A percentile compares a stretch with the other conserved stretches of the same genome.
phyloP scores from a whole-genome alignment of 2,329 filamentous ascomycete genomes.

The Cordyceps javanica region DNA sequence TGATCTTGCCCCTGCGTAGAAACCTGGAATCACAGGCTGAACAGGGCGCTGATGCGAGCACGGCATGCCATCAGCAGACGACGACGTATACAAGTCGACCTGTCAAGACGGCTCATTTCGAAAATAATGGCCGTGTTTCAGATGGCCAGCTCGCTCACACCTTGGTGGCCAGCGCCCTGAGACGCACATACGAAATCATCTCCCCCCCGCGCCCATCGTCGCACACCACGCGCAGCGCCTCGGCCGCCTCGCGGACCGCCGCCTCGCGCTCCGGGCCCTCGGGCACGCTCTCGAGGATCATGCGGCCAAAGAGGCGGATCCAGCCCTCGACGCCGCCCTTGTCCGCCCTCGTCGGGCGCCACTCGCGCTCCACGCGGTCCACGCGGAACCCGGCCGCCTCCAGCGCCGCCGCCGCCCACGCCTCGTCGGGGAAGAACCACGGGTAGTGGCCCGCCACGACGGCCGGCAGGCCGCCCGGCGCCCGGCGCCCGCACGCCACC shows the following conservation, averaged over 20 bases:
- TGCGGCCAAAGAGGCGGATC: slow-evolving; percentile 57
- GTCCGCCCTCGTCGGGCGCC: slow-evolving; percentile 55
- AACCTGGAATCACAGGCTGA: too few species aligned
- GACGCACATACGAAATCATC: slow-evolving; percentile 47
- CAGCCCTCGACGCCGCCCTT: slow-evolving; percentile 58
- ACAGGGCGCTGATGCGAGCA: too few species aligned
- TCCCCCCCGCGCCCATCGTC: slow-evolving; percentile 51
- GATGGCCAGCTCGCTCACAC: background rate
- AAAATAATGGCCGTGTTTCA: too few species aligned
- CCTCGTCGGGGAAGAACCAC: slow-evolving; percentile 67
- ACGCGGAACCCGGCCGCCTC: slow-evolving; percentile 42
- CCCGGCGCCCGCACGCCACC: slow-evolving; percentile 43
- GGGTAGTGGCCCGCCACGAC: slow-evolving; percentile 45
- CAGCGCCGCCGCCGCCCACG: slow-evolving; percentile 45
- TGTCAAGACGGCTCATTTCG: too few species aligned
- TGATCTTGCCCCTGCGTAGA: too few species aligned
- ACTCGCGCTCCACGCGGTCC: slow-evolving; percentile 54
- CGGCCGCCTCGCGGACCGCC: slow-evolving; percentile 47
- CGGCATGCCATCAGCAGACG: too few species aligned
- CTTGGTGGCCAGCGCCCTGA: slow-evolving; percentile 43
- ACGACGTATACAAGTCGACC: too few species aligned
- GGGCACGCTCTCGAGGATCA: slow-evolving; percentile 48
- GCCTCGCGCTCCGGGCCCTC: slow-evolving; percentile 41
- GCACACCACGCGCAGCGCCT: slow-evolving; percentile 49
- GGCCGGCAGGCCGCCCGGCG: slow-evolving; percentile 36